A percentile compares a stretch with the other conserved stretches of the same genome.
Evolutionary conservation across 2,329 filamentous ascomycete species (phyloP).

Genomic region (Tolypocladium inflatum): DNA sequence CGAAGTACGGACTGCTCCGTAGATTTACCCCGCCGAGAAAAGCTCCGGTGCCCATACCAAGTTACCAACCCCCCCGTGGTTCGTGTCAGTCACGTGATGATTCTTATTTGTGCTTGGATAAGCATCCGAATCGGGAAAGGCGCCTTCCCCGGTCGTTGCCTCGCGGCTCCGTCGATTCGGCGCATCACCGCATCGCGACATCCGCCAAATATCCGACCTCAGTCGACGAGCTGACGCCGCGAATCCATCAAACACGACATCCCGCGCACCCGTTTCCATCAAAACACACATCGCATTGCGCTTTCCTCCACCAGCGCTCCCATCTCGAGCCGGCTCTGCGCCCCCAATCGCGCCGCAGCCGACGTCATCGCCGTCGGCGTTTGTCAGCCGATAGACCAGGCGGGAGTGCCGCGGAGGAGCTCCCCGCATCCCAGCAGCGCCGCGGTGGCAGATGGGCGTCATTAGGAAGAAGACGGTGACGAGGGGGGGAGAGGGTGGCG

Average conservation of each 20-base stretch:
- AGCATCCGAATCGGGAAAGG: background rate
- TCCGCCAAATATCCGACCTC: slow-evolving; percentile 9
- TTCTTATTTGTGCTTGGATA: background rate
- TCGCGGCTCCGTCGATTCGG: background rate
- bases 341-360: slow-evolving; percentile 3
- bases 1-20: too few species aligned
- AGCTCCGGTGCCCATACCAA: too few species aligned
- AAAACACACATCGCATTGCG: slow-evolving; percentile 13
- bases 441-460: slow-evolving; percentile 59
- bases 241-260: slow-evolving; percentile 10
- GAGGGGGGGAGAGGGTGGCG: slow-evolving; percentile 75
- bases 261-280: slow-evolving; percentile 15
- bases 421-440: slow-evolving; percentile 8
- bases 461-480: slow-evolving; percentile 92
- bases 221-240: slow-evolving; percentile 1
- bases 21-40: too few species aligned
- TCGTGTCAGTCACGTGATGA: background rate
- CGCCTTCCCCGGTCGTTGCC: background rate
- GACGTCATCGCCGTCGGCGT: slow-evolving; percentile 8
- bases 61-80: background rate
- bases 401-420: background rate
- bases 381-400: background rate
- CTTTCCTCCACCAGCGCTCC: slow-evolving; percentile 9
- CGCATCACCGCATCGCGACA: slow-evolving; percentile 3
- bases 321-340: slow-evolving; percentile 3